Evolutionary conservation across 2,329 filamentous ascomycete species (phyloP).

Genomic region (Westerdykella aurantiaca): DNA sequence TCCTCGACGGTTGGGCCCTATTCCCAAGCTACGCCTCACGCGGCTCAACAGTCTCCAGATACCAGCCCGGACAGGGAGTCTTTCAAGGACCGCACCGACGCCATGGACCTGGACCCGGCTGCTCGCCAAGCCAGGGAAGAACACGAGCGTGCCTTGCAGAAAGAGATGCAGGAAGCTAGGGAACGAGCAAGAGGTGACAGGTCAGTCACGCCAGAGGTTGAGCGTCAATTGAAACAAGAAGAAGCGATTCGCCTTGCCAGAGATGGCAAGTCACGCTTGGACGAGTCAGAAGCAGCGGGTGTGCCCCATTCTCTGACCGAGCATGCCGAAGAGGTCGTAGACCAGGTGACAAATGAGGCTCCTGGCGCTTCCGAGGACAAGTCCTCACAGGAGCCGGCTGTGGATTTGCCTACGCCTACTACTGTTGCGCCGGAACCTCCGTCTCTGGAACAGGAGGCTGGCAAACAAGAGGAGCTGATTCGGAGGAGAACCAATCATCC

Average conservation of each 20-base stretch:
- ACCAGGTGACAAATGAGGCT: constrained; percentile 5
- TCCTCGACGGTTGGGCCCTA: constrained; percentile 63
- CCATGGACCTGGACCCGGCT: constrained; percentile 31
- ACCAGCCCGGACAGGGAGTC: constrained; percentile 65
- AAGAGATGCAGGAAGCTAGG: constrained; percentile 44
- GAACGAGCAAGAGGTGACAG: constrained; percentile 39
- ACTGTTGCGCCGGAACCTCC: constrained; percentile 31
- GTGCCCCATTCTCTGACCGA: constrained; percentile 20
- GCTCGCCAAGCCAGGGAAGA: constrained; percentile 41
- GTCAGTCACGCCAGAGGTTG: constrained; percentile 53
- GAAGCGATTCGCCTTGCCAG: constrained; percentile 39
- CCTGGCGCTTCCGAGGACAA: constrained; percentile 9
- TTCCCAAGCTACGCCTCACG: constrained; percentile 66
- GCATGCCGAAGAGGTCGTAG: constrained; percentile 16
- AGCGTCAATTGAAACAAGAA: constrained; percentile 52
- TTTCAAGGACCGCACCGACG: constrained; percentile 36
- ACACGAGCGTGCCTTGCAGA: constrained; percentile 48
- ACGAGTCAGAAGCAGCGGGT: constrained; percentile 12
- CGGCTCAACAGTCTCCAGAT: constrained; percentile 63
- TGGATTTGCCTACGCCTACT: constrained; percentile 32
- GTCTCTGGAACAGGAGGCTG: constrained; percentile 16
- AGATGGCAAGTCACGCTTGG: constrained; percentile 27
- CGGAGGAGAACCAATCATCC: constrained; percentile 22
- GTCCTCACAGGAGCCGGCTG: constrained; percentile 14
- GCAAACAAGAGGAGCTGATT: constrained; percentile 8